Evolutionary conservation across 2,329 filamentous ascomycete species (phyloP).

Genomic region (Aspergillus spinulosporus): DNA sequence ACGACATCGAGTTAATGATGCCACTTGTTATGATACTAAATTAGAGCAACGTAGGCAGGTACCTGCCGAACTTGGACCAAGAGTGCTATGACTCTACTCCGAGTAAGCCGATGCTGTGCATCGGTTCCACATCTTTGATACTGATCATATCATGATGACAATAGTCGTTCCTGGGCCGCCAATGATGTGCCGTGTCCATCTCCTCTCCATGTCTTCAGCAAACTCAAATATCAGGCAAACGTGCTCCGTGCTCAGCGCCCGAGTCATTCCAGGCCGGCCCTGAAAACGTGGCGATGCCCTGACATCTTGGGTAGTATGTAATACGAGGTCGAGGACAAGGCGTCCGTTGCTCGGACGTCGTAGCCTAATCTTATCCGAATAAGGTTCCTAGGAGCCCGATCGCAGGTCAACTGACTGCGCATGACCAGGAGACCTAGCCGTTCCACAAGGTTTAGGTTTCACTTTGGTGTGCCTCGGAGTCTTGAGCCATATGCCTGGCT

Average conservation of each 20-base stretch:
- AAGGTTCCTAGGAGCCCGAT: slow-evolving; percentile 18
- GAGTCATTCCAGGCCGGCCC: neutral
- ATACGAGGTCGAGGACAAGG: neutral
- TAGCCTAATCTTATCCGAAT: slow-evolving; percentile 1
- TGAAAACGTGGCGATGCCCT: neutral
- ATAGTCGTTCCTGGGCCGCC: neutral
- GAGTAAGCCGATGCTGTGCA: neutral
- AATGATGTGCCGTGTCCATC: neutral
- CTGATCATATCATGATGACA: neutral
- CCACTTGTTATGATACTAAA: neutral
- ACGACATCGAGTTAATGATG: slow-evolving; percentile 10
- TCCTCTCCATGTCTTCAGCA: neutral
- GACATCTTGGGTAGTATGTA: neutral
- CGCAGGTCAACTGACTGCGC: slow-evolving; percentile 24
- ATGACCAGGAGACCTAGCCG: neutral
- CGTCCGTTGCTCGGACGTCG: neutral
- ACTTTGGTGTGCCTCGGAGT: slow-evolving; percentile 1
- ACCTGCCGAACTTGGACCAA: neutral
- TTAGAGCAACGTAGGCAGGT: neutral
- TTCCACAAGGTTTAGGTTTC: slow-evolving; percentile 6
- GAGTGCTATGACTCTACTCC: neutral
- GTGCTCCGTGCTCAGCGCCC: neutral
- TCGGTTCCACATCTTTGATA: neutral
- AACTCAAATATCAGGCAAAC: neutral
- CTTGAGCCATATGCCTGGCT: slow-evolving; percentile 16